Conservation (phyloP, 2,329 filamentous ascomycete species). For the Trichophyton verrucosum region DNA sequence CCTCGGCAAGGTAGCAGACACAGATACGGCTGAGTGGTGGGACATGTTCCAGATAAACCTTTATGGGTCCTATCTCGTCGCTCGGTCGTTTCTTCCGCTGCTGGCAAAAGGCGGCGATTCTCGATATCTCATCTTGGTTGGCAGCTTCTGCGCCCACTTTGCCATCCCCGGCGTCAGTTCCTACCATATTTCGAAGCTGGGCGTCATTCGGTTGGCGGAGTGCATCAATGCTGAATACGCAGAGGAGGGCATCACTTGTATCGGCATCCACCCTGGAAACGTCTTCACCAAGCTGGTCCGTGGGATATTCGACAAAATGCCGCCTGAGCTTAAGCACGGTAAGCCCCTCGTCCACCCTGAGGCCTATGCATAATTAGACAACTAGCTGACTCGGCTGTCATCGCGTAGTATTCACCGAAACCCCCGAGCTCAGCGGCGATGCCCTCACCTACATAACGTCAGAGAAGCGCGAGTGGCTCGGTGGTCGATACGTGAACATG, state of each 20-base stretch:
- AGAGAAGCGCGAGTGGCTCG: conserved; percentile 19
- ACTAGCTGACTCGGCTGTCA: neutral
- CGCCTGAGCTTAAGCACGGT: conserved; percentile 2
- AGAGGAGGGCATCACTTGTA: conserved; percentile 31
- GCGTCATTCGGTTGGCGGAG: conserved; percentile 39
- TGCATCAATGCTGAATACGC: conserved; percentile 37
- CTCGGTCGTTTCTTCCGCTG: conserved; percentile 37
- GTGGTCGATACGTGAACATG: conserved; percentile 16
- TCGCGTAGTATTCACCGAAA: conserved; percentile 22
- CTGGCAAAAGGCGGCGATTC: conserved; percentile 17
- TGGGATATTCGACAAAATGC: conserved; percentile 19
- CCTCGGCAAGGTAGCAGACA: conserved; percentile 20
- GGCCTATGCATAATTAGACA: neutral
- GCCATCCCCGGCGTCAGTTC: conserved; percentile 26
- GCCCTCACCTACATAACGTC: conserved; percentile 26
- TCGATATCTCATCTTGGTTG: conserved; percentile 39
- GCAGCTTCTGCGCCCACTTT: conserved; percentile 32
- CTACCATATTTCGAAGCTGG: conserved; percentile 41
- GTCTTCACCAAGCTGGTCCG: conserved; percentile 29
- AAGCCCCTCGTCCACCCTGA: neutral
- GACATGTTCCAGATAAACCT: conserved; percentile 39
- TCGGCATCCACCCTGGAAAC: conserved; percentile 31
- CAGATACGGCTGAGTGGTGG: conserved; percentile 31
- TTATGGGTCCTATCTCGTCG: conserved; percentile 36
- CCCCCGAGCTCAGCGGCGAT: conserved; percentile 31